phyloP scores from a whole-genome alignment of 768 basidiomycete genomes.

The Psilocybe subaeruginosa region DNA sequence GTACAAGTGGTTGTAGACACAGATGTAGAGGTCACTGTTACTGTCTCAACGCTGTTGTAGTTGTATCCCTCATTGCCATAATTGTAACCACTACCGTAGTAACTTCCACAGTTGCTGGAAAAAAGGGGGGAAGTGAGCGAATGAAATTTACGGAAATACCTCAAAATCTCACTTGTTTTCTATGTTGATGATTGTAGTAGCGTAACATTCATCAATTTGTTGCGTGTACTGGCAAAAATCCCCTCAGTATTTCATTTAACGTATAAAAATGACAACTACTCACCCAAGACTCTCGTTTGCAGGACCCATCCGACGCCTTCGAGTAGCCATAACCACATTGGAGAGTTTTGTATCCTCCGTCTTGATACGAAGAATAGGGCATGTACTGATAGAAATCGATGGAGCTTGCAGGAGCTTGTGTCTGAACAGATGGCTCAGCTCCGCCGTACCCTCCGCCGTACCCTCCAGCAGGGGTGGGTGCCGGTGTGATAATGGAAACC shows the following conservation, averaged over 20 bases:
- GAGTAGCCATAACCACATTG: slow-evolving; percentile 73
- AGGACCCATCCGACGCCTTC: slow-evolving; percentile 59
- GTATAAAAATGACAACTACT: slow-evolving; percentile 19
- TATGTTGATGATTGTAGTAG: slow-evolving; percentile 61
- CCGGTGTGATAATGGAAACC: slow-evolving; percentile 22
- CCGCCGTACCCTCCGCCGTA: slow-evolving; percentile 22
- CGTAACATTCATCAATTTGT: slow-evolving; percentile 58
- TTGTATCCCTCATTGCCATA: slow-evolving; percentile 1
- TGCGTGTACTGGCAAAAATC: slow-evolving; percentile 33
- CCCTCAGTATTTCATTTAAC: background rate
- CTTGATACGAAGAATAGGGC: slow-evolving; percentile 62
- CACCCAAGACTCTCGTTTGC: slow-evolving; percentile 62
- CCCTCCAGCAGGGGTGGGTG: slow-evolving; percentile 22
- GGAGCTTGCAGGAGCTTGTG: slow-evolving; percentile 35
- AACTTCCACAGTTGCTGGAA: slow-evolving; percentile 16
- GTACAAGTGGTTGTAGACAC: background rate
- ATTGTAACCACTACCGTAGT: slow-evolving; percentile 17
- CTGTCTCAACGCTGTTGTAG: slow-evolving; percentile 21
- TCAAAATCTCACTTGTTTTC: slow-evolving; percentile 21
- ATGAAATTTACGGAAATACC: background rate
- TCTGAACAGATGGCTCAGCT: slow-evolving; percentile 35
- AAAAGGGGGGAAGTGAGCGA: slow-evolving; percentile 1
- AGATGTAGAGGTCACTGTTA: slow-evolving; percentile 15
- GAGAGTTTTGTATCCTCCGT: slow-evolving; percentile 67
- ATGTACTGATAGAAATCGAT: slow-evolving; percentile 48